Evolutionary conservation across 257 asterid species (phyloP), one percentile per base, ranked within the genome.

Genomic region (Penstemon eatonii): DNA sequence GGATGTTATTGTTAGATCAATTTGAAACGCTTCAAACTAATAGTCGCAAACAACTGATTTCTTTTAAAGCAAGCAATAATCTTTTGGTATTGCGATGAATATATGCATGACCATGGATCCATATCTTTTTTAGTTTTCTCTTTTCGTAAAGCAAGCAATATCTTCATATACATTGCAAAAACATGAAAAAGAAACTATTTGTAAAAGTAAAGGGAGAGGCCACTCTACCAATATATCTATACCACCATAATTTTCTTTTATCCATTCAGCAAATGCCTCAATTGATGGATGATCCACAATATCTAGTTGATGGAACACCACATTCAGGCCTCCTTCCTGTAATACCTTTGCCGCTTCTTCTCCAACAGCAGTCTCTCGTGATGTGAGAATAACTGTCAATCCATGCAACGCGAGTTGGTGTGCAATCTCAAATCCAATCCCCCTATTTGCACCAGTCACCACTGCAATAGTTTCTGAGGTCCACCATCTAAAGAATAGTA

Each of bases 391-490:
- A 7, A 90, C 96, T 0, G 91, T 90, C 78, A 93, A 75, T 19
- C 94, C 96, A 67, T 90, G 95, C 56, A 76, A 61, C 5, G 91
- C 97, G 12, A 93, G 90, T 61, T 90, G 96, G 66, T 76, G 90
- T 36, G 80, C 92, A 63, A 86, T 89, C 85, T 93, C 99, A 76
- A 88, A 88, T 33, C 99, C 99, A 42, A 93, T 90, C 51, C 99
- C 99, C 73, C 99, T 82, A 71, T 93, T 93, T 55, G 91, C 90
- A 63, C 99, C 99, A 3, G 99, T 90, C 68, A 93, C 99, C 56
- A 89, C 95, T 12, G 96, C 99, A 65, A 88, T 73, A 12, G 92
- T 88, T 12, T 85, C 88, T 0, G 84, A 56, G 38, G 88, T 78
- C 99, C 99, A 93, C 99, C 99, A 93, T 84, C 99, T 93, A 81